These are phyloP conservation scores for Aquilaria malaccensis DNA, from an alignment of 345 rosid species.

Conservation along the genomic window DNA sequence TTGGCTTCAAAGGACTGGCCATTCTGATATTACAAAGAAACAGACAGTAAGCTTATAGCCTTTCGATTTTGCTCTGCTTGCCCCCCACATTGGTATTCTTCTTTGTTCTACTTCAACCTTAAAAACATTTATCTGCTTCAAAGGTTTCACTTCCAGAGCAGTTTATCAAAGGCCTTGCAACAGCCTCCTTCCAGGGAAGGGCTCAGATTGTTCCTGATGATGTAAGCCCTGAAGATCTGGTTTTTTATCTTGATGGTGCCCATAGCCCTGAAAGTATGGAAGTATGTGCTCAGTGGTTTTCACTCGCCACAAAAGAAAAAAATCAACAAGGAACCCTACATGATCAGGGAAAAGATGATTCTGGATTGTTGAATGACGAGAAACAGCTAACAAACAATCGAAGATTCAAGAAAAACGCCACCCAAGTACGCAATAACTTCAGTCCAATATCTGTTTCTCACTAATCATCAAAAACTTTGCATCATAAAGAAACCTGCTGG, in stretches of 20 bases:
- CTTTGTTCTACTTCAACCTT: constrained; percentile 3
- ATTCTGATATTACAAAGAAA: constrained; percentile 31
- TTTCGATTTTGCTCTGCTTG: constrained; percentile 40
- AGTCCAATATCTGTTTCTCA: too few relatives aligned
- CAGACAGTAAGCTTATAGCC: too few relatives aligned
- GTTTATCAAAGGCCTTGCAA: constrained; percentile 76
- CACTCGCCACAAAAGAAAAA: constrained; percentile 38
- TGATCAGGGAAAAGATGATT: constrained; percentile 27
- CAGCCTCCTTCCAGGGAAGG: constrained; percentile 72
- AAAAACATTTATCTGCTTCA: background rate
- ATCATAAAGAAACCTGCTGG: too few relatives aligned
- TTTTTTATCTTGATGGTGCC: constrained; percentile 93
- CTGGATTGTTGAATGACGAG: constrained; percentile 24
- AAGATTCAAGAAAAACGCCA: constrained; percentile 29
- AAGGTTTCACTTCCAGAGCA: constrained; percentile 29
- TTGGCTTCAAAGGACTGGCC: constrained; percentile 82
- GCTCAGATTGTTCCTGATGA: constrained; percentile 67
- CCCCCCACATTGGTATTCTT: constrained; percentile 1
- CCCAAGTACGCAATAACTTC: constrained; percentile 37
- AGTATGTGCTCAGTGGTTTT: constrained; percentile 77
- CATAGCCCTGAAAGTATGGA: constrained; percentile 98
- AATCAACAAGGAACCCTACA: constrained; percentile 27
- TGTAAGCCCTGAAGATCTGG: constrained; percentile 47
- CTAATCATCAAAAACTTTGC: too few relatives aligned
- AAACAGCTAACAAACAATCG: constrained; percentile 14